Percentiles rank a stretch among this genome's conserved stretches.
phyloP scores from a whole-genome alignment of 192 early-diverging fungal species.

The Coemansia sp. region DNA sequence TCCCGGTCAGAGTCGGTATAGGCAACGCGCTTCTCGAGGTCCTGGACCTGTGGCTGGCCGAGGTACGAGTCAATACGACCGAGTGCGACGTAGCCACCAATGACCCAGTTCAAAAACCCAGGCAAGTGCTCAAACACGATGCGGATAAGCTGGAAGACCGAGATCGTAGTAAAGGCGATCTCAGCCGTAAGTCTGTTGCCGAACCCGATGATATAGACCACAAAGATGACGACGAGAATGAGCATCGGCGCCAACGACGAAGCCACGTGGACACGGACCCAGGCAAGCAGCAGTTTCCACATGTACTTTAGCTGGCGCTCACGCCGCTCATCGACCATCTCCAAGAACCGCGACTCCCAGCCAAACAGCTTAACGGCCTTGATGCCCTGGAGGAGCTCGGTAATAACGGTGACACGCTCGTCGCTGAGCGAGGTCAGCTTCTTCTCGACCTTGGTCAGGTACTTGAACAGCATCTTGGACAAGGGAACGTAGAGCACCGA shows the following conservation, averaged over 20 bases:
- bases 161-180: constrained; percentile 68
- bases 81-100: constrained; percentile 65
- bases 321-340: constrained; percentile 61
- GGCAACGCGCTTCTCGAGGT: constrained; percentile 34
- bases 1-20: background rate
- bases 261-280: constrained; percentile 51
- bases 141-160: constrained; percentile 69
- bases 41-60: constrained; percentile 66
- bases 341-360: constrained; percentile 73
- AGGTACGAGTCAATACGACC: constrained; percentile 73
- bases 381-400: constrained; percentile 85
- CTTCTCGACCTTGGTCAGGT: constrained; percentile 57
- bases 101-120: constrained; percentile 56
- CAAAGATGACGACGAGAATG: constrained; percentile 62
- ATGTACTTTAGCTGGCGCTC: constrained; percentile 63
- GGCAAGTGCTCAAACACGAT: constrained; percentile 63
- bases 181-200: constrained; percentile 59
- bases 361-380: constrained; percentile 89
- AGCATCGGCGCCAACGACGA: constrained; percentile 63
- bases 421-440: constrained; percentile 64
- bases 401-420: constrained; percentile 72
- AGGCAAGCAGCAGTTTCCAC: constrained; percentile 52
- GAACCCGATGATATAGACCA: constrained; percentile 58
- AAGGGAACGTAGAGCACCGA: constrained; percentile 63
- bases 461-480: constrained; percentile 53